Percentiles rank a stretch among this genome's conserved stretches.
phyloP scores from a whole-genome alignment of 169 alveolate genomes.

The Cryptosporidium viatorum region DNA sequence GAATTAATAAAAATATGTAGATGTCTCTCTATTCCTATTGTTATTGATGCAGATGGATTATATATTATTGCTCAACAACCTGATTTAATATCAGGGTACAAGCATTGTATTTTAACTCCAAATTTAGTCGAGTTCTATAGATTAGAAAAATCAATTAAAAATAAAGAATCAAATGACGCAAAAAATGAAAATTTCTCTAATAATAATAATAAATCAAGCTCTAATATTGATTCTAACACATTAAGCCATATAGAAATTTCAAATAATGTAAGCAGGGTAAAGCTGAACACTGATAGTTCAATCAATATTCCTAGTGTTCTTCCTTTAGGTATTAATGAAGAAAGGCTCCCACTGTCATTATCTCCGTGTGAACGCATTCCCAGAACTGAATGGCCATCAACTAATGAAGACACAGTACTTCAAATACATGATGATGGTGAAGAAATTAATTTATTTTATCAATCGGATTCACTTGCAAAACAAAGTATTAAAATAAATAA shows the following conservation, averaged over 20 bases:
- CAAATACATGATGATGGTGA: slow-evolving; percentile 66
- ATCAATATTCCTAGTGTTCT: slow-evolving; percentile 49
- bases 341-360: not conserved
- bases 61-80: slow-evolving; percentile 79
- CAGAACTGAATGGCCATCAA: slow-evolving; percentile 66
- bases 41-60: slow-evolving; percentile 90
- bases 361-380: slow-evolving; percentile 72
- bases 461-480: not conserved
- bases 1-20: slow-evolving; percentile 78
- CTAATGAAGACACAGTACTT: not conserved
- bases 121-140: slow-evolving; percentile 83
- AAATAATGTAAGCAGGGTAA: slow-evolving; percentile 5
- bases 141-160: slow-evolving; percentile 58
- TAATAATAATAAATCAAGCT: not conserved
- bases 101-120: slow-evolving; percentile 86
- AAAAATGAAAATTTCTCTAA: not conserved
- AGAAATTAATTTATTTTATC: slow-evolving; percentile 38
- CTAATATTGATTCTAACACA: not conserved
- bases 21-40: slow-evolving; percentile 77
- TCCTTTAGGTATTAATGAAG: slow-evolving; percentile 45
- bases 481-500: not conserved
- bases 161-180: slow-evolving; percentile 30
- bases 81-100: slow-evolving; percentile 13
- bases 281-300: not conserved
- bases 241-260: slow-evolving; percentile 24